phyloP scores from a whole-genome alignment of 1,284 basidiomycete genomes.

The Fomitopsis pinicola region DNA sequence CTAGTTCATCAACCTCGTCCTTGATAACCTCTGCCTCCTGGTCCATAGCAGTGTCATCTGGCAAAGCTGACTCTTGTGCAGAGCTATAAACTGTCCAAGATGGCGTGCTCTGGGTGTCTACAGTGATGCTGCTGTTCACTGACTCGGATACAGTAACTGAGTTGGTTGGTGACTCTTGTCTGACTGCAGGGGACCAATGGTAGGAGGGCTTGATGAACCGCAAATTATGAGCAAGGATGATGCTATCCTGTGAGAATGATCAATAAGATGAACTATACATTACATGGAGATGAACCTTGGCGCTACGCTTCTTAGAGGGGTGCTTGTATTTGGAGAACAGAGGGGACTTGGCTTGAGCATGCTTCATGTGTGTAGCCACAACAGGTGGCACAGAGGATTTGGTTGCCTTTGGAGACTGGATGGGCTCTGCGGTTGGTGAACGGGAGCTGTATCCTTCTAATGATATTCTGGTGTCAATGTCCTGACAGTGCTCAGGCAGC shows the following conservation, averaged over 20 bases:
- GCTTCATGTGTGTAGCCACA: neutral
- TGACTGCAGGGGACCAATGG: too few relatives aligned
- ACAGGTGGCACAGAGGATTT: neutral
- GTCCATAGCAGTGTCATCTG: neutral
- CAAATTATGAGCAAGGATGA: neutral
- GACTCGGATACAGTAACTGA: too few relatives aligned
- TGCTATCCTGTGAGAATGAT: neutral
- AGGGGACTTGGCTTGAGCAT: too few relatives aligned
- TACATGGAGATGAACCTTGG: neutral
- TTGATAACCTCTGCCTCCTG: neutral
- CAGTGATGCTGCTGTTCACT: neutral
- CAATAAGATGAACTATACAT: neutral
- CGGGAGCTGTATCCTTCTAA: neutral
- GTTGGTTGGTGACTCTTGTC: neutral
- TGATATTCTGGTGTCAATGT: neutral
- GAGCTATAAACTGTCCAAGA: neutral
- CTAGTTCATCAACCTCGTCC: neutral
- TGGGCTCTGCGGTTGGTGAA: neutral
- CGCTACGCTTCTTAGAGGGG: too few relatives aligned
- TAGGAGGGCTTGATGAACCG: neutral
- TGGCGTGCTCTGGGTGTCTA: neutral
- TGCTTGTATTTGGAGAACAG: too few relatives aligned
- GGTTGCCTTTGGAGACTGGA: too few relatives aligned
- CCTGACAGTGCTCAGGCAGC: neutral
- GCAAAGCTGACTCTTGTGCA: neutral